phyloP scores from a whole-genome alignment of 306 rosid genomes.

The Gleditsia sinensis region DNA sequence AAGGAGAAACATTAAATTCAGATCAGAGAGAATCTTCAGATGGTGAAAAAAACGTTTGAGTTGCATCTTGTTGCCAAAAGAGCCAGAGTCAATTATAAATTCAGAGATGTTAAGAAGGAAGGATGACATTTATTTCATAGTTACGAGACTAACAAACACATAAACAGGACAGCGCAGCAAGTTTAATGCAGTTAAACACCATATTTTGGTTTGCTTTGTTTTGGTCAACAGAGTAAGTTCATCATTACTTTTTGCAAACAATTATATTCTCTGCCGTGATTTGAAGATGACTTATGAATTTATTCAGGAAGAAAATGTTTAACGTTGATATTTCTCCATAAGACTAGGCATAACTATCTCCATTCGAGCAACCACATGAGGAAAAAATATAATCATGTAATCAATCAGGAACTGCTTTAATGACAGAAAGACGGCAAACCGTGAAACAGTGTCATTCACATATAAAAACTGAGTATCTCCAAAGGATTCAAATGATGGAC shows the following conservation, averaged over 20 bases:
- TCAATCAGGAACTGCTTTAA: not conserved
- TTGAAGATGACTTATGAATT: conserved; percentile 17
- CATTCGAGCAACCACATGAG: conserved; percentile 4
- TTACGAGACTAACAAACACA: conserved; percentile 22
- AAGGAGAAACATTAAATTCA: not conserved
- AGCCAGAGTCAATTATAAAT: conserved; percentile 4
- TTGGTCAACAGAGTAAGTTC: conserved; percentile 19
- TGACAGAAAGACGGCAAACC: conserved; percentile 10
- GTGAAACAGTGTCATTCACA: conserved; percentile 18
- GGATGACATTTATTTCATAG: conserved; percentile 17
- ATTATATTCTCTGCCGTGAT: conserved; percentile 10
- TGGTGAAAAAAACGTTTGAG: conserved; percentile 12
- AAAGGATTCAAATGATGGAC: conserved; percentile 10
- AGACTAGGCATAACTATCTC: conserved; percentile 7
- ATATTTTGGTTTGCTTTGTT: not conserved
- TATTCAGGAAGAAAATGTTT: not conserved
- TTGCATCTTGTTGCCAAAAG: conserved; percentile 3
- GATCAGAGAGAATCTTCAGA: conserved; percentile 17
- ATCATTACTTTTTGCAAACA: conserved; percentile 18
- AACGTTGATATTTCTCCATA: conserved; percentile 9
- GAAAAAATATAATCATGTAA: not conserved
- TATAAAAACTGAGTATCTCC: not conserved
- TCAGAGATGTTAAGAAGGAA: conserved; percentile 15
- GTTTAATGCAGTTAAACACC: conserved; percentile 19
- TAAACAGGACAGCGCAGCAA: conserved; percentile 15